Percentiles rank a stretch among this genome's conserved stretches.
Evolutionary conservation across 2,329 filamentous ascomycete genomes (phyloP).

Genomic region (Aspergillus terreus): DNA sequence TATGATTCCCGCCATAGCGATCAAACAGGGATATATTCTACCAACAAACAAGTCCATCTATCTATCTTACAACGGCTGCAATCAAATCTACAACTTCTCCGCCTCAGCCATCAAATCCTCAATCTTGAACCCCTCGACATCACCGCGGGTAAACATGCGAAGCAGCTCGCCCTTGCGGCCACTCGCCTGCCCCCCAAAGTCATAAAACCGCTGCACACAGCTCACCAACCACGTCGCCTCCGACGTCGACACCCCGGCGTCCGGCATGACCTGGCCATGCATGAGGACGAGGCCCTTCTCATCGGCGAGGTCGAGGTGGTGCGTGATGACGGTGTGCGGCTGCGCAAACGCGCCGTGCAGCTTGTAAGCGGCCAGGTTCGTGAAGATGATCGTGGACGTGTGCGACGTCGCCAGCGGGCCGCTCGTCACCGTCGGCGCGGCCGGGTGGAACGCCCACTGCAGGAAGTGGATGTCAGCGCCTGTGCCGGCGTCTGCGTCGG

Average conservation of each 20-base stretch:
- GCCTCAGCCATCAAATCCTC: conserved; percentile 85
- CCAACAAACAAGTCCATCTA: neutral
- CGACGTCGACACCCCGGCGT: conserved; percentile 69
- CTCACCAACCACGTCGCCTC: conserved; percentile 89
- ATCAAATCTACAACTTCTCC: conserved; percentile 61
- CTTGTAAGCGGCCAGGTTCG: conserved; percentile 90
- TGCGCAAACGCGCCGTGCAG: conserved; percentile 80
- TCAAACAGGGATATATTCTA: neutral
- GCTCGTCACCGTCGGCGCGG: conserved; percentile 16
- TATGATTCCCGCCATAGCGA: neutral
- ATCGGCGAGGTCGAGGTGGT: conserved; percentile 75
- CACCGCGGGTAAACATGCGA: conserved; percentile 77
- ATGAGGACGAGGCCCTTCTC: conserved; percentile 79
- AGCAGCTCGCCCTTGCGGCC: conserved; percentile 67
- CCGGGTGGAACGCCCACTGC: conserved; percentile 86
- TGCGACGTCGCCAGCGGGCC: conserved; percentile 46
- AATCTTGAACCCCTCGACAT: conserved; percentile 69
- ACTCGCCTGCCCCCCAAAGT: conserved; percentile 53
- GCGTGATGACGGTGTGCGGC: conserved; percentile 90
- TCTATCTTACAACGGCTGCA: neutral
- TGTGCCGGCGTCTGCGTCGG: conserved; percentile 21
- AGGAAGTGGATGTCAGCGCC: conserved; percentile 94
- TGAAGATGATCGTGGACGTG: conserved; percentile 81
- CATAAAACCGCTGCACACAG: conserved; percentile 92
- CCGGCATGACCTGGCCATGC: conserved; percentile 74